Base-by-base conservation (phyloP, 2,329 filamentous ascomycete species). In the Xylaria sp. region DNA sequence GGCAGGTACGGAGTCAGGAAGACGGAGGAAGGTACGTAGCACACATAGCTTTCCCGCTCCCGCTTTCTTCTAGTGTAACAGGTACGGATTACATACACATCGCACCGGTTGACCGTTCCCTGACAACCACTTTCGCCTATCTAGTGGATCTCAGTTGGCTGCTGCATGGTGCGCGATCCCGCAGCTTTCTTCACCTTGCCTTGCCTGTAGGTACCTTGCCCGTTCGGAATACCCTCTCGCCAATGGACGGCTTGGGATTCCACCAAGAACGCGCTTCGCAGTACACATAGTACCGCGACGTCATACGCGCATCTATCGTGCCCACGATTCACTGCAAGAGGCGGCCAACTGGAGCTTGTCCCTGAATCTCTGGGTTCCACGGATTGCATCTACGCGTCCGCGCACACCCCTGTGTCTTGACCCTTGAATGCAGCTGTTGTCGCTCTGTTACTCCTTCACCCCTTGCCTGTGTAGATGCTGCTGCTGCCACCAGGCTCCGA, bases 401-500 rank as follows among this genome's bases (percentile, higher is more conserved):
- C 52, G 56, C 48, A 57, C 46, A 59, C 59, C 52, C 61, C 60
- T 54, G 57, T 57, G 49, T 30, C 23, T 30, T 30, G 23, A 30
- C 23, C 35, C 50, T 51, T 10, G 54, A 54, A 52, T 59, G 57
- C 59, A 34, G 35, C 55, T 62, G 57, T 42, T 42, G 9, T 42
- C 37, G 37, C 13, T 42, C 9, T 42, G 8, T 13, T 9, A 3
- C 37, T 55, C 42, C 55, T 54, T 37, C 16, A 51, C 44, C 53
- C 37, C 44, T 57, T 47, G 48, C 19, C 30, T 4, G 48, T 11
- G 37, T 57, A n/a, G 16, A 48, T 61, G 39, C 16, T 11, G 62
- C 59, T 63, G 60, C 62, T 57, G 63, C 52, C 49, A 51, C 13
- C 37, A 42, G 13, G 37, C 37, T 13, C 13, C 47, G n/a, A 60